Conservation (phyloP, 140 eudicot genomes). For the Artemisia princeps region DNA sequence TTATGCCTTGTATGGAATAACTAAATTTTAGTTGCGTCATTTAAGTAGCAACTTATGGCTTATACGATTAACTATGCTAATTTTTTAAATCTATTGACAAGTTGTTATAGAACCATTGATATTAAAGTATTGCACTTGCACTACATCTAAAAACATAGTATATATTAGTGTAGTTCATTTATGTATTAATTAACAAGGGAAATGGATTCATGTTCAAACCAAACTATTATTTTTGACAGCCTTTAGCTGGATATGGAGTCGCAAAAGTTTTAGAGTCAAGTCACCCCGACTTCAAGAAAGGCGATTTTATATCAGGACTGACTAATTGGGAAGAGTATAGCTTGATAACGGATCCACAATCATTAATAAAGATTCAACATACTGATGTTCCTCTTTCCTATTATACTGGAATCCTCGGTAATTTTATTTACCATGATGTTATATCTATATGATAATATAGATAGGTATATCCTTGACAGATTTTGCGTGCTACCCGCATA, state of each 20-base stretch:
- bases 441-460: not conserved
- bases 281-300: conserved; percentile 19
- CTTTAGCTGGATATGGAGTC: conserved; percentile 24
- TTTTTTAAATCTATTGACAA: no score
- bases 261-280: conserved; percentile 17
- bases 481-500: not conserved
- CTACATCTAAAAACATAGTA: no score
- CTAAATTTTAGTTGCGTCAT: no score
- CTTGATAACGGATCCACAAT: conserved; percentile 13
- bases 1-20: no score
- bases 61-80: no score
- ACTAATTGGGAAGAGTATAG: conserved; percentile 27
- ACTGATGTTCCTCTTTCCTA: conserved; percentile 27
- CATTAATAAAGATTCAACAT: conserved; percentile 16
- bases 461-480: not conserved
- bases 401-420: conserved; percentile 24
- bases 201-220: not conserved
- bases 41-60: no score
- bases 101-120: no score
- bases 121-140: no score
- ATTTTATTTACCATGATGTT: not conserved
- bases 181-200: not conserved
- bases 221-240: conserved; percentile 1
- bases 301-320: conserved; percentile 19
- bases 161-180: no score